phyloP scores from a whole-genome alignment of 2,329 filamentous ascomycete species.

The Phaeosphaeria sp. region DNA sequence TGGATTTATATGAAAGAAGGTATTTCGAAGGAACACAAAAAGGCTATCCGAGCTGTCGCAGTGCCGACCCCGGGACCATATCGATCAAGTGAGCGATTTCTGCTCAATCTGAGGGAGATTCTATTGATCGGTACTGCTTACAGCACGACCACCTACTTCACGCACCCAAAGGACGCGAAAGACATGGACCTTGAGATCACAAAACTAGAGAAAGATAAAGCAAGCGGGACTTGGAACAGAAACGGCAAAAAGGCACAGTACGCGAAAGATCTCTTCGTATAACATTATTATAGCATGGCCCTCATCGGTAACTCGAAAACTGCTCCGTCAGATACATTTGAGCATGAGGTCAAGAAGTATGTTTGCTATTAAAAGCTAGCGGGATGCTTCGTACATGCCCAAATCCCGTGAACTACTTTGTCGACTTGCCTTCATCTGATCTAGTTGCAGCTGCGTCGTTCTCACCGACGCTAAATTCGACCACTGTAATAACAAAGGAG shows the following conservation, averaged over 20 bases:
- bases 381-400: too few species aligned
- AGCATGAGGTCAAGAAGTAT: too few species aligned
- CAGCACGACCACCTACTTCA: too few species aligned
- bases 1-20: slow-evolving; percentile 12
- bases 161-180: too few species aligned
- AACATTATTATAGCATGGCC: too few species aligned
- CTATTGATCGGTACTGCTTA: slow-evolving; percentile 7
- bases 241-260: neutral
- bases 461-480: too few species aligned
- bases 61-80: slow-evolving; percentile 15
- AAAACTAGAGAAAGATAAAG: neutral
- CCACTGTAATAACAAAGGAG: neutral
- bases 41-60: slow-evolving; percentile 13
- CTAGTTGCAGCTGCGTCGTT: too few species aligned
- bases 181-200: neutral
- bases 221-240: neutral
- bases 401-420: neutral
- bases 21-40: slow-evolving; percentile 8
- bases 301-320: too few species aligned
- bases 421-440: neutral
- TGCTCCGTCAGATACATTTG: too few species aligned
- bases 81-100: slow-evolving; percentile 11
- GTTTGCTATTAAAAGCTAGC: too few species aligned
- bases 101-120: slow-evolving; percentile 8
- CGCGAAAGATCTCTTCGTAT: neutral